phyloP scores from a whole-genome alignment of 495 filamentous ascomycete species.

The Aspergillus cavernicola region DNA sequence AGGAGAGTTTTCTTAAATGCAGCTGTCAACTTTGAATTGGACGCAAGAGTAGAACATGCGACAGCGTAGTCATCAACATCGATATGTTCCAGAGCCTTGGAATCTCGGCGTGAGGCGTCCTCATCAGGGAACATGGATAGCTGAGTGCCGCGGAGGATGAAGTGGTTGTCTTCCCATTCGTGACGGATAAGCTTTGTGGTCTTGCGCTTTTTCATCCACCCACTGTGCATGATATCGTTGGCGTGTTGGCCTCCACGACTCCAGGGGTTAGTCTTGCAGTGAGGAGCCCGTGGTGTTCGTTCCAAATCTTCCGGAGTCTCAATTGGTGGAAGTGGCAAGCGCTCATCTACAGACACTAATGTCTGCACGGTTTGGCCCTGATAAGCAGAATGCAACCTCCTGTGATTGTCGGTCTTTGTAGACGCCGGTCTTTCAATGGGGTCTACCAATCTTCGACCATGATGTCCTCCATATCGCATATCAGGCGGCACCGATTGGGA shows the following conservation, averaged over 20 bases:
- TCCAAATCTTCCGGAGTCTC: constrained; percentile 30
- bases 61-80: constrained; percentile 96
- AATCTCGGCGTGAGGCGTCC: constrained; percentile 39
- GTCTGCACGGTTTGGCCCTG: background rate
- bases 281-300: constrained; percentile 23
- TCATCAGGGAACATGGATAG: constrained; percentile 78
- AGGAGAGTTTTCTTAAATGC: constrained; percentile 85
- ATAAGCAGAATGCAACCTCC: constrained; percentile 9
- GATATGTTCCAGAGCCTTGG: constrained; percentile 69
- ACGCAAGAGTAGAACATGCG: constrained; percentile 73
- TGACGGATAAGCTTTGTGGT: constrained; percentile 82
- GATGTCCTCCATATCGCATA: constrained; percentile 62
- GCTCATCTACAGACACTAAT: constrained; percentile 21
- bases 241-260: constrained; percentile 19
- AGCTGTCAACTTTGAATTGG: constrained; percentile 73
- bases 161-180: constrained; percentile 90
- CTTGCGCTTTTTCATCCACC: constrained; percentile 94
- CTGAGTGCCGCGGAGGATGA: constrained; percentile 77
- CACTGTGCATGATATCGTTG: constrained; percentile 58
- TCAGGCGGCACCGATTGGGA: constrained; percentile 92
- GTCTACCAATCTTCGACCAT: constrained; percentile 38
- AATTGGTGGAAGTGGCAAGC: constrained; percentile 20
- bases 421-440: background rate
- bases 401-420: constrained; percentile 26
- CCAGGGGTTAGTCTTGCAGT: constrained; percentile 24